Evolutionary conservation across 2,329 filamentous ascomycete genomes (phyloP).

Genomic region (Botrytis medusae): DNA sequence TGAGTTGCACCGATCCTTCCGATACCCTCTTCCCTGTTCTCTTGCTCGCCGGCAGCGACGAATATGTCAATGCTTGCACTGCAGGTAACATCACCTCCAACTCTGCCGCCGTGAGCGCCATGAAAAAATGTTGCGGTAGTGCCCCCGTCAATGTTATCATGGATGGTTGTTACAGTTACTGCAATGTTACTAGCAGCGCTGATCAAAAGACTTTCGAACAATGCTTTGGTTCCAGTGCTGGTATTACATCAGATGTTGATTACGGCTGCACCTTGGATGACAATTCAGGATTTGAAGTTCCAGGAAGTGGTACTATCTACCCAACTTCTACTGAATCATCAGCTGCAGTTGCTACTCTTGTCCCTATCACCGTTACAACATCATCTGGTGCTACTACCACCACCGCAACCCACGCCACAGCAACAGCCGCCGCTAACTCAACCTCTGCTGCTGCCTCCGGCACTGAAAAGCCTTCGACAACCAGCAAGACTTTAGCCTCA

Average conservation of each 20-base stretch:
- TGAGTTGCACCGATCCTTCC: not conserved
- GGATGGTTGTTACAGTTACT: slow-evolving; percentile 21
- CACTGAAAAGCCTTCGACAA: not conserved
- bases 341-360: not conserved
- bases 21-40: not conserved
- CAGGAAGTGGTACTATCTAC: slow-evolving; percentile 14
- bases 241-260: not conserved
- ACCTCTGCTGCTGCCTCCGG: not conserved
- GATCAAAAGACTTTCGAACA: slow-evolving; percentile 9
- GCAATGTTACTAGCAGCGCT: slow-evolving; percentile 18
- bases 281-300: not conserved
- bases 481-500: slow-evolving; percentile 6
- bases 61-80: slow-evolving; percentile 15
- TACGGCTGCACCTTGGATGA: slow-evolving; percentile 8
- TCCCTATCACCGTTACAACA: not conserved
- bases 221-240: slow-evolving; percentile 1
- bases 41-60: not conserved
- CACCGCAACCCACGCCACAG: not conserved
- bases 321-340: slow-evolving; percentile 5
- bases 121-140: slow-evolving; percentile 16
- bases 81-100: slow-evolving; percentile 19
- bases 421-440: not conserved
- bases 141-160: not conserved
- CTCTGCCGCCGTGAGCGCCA: not conserved
- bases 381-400: not conserved